Conservation (phyloP, 1,284 basidiomycete genomes). For the Apiotrichum sp. region DNA sequence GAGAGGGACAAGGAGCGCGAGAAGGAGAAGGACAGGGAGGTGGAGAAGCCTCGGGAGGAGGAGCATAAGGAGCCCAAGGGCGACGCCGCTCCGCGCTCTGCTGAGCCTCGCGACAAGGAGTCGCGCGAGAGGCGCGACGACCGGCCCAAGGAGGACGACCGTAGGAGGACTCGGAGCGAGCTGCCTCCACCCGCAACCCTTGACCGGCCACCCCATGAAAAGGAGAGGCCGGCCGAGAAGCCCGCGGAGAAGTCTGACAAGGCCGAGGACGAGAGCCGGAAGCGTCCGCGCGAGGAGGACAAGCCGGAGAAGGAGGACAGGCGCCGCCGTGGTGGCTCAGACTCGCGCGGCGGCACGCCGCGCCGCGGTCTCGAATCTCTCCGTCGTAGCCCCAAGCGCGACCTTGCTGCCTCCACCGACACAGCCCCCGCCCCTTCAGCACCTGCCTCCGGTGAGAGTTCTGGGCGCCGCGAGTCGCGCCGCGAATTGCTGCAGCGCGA, state of each 20-base stretch:
- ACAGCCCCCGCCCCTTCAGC: neutral
- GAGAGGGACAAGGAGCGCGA: neutral
- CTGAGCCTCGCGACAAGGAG: neutral
- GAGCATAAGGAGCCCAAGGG: neutral
- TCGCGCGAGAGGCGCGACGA: neutral
- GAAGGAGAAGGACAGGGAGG: neutral
- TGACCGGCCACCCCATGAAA: neutral
- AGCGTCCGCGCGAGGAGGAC: constrained; percentile 1
- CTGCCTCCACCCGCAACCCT: neutral
- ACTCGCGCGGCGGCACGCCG: neutral
- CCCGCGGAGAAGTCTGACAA: too few species aligned
- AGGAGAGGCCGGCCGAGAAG: too few species aligned
- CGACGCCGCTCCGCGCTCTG: neutral
- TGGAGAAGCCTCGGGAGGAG: neutral
- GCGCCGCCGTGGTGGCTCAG: neutral
- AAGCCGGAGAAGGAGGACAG: neutral
- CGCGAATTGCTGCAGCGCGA: neutral
- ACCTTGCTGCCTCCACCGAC: neutral
- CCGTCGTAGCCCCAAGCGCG: neutral
- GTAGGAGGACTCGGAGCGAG: neutral
- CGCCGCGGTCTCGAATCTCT: neutral
- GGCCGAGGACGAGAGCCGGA: neutral
- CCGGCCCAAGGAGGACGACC: neutral
- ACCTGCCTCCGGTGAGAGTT: neutral
- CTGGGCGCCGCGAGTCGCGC: neutral